These are phyloP conservation scores for Suillus fuscotomentosus DNA, from an alignment of 768 basidiomycete genomes.

Conservation along the genomic window DNA sequence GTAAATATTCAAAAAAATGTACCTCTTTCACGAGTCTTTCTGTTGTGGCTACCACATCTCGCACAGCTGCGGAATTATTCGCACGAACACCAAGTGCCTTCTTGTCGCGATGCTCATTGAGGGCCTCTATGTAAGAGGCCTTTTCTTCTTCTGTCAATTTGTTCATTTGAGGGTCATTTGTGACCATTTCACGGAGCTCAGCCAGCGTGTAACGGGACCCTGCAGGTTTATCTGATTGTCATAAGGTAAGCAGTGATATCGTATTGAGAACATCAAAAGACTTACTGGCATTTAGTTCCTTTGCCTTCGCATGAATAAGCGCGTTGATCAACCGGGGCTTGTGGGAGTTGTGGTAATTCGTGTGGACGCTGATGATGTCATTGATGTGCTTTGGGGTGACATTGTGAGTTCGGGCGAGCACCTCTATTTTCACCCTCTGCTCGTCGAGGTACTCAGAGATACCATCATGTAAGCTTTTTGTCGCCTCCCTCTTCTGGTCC, in stretches of 20 bases:
- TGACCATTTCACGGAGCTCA: not conserved
- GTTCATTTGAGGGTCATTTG: not conserved
- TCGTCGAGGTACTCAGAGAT: too few species aligned
- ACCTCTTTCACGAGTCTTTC: conserved; percentile 3
- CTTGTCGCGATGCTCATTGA: not conserved
- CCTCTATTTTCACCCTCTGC: too few species aligned
- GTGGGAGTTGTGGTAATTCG: too few species aligned
- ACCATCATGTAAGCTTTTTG: too few species aligned
- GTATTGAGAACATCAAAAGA: too few species aligned
- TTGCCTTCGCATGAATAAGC: conserved; percentile 1
- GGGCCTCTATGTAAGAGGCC: not conserved
- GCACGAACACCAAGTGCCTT: not conserved
- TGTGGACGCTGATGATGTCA: too few species aligned
- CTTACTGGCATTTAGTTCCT: not conserved
- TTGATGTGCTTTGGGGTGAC: too few species aligned
- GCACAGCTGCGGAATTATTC: not conserved
- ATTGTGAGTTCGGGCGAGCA: too few species aligned
- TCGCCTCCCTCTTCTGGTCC: too few species aligned
- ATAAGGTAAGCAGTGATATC: too few species aligned
- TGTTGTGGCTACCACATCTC: not conserved
- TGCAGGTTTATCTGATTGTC: not conserved
- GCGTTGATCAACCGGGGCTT: too few species aligned
- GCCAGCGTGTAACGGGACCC: not conserved
- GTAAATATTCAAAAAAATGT: not conserved
- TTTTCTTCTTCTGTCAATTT: not conserved